These are phyloP conservation scores for Zalaria sp. DNA, from an alignment of 2,329 filamentous ascomycete species.

Conservation along the genomic window DNA sequence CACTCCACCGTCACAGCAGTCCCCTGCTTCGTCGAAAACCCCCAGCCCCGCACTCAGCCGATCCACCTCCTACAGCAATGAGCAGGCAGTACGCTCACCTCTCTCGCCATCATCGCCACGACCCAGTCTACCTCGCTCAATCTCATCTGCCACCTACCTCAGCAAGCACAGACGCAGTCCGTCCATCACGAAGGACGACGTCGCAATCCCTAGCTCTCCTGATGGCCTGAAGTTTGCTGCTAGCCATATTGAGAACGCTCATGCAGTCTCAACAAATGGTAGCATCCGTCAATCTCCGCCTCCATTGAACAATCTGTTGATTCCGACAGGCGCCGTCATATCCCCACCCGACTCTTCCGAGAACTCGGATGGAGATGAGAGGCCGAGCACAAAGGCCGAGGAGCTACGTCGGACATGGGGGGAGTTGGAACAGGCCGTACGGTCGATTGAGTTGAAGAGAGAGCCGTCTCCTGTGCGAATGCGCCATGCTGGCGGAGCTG, in stretches of 20 bases:
- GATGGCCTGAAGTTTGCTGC: background rate
- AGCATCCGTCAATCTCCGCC: constrained; percentile 72
- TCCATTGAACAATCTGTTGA: constrained; percentile 60
- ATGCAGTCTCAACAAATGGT: constrained; percentile 27
- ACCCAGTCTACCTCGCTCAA: constrained; percentile 38
- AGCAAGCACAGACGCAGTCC: constrained; percentile 47
- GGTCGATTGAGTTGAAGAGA: constrained; percentile 57
- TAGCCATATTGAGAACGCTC: constrained; percentile 3
- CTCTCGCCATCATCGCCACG: constrained; percentile 23
- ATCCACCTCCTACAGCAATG: constrained; percentile 34
- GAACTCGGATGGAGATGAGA: constrained; percentile 64
- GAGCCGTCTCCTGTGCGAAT: constrained; percentile 39
- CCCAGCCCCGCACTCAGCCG: constrained; percentile 36
- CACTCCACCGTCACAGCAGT: constrained; percentile 60
- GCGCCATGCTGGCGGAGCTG: constrained; percentile 3
- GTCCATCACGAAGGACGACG: constrained; percentile 27
- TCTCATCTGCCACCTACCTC: constrained; percentile 46
- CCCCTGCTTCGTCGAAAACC: constrained; percentile 42
- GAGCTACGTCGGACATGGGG: constrained; percentile 34
- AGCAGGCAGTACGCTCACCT: constrained; percentile 21
- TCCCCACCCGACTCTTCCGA: constrained; percentile 79
- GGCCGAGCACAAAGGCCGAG: constrained; percentile 18
- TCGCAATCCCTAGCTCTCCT: background rate
- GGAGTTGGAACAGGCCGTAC: constrained; percentile 71
- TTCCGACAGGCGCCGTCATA: constrained; percentile 73